These are phyloP conservation scores for Rhizopogon vulgaris DNA, from an alignment of 768 basidiomycete genomes.

Conservation along the genomic window DNA sequence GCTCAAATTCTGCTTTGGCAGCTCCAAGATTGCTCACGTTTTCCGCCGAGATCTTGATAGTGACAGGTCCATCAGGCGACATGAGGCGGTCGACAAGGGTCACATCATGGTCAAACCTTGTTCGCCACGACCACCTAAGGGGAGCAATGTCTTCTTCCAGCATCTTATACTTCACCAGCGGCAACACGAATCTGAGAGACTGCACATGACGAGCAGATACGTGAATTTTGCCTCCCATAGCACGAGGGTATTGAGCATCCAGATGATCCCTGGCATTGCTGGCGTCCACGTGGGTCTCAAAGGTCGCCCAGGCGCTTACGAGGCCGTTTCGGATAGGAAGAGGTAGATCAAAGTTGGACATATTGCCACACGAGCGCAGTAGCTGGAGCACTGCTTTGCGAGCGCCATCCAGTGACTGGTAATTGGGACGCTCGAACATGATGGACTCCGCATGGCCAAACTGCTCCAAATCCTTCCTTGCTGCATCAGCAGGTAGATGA, in stretches of 20 bases:
- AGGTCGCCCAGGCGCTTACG: constrained; percentile 52
- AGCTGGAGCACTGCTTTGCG: constrained; percentile 30
- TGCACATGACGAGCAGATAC: constrained; percentile 51
- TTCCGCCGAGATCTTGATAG: constrained; percentile 46
- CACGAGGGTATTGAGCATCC: constrained; percentile 39
- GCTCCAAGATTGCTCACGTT: constrained; percentile 42
- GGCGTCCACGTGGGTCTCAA: constrained; percentile 46
- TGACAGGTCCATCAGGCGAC: constrained; percentile 15
- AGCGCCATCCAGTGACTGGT: constrained; percentile 27
- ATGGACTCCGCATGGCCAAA: constrained; percentile 44
- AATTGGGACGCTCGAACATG: constrained; percentile 48
- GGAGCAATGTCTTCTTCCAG: constrained; percentile 39
- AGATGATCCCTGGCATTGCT: constrained; percentile 41
- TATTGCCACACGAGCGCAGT: constrained; percentile 33
- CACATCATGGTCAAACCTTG: constrained; percentile 24
- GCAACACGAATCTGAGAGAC: constrained; percentile 42
- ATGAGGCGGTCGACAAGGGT: constrained; percentile 12
- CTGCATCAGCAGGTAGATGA: constrained; percentile 43
- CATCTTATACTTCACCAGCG: constrained; percentile 29
- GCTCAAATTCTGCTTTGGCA: constrained; percentile 57
- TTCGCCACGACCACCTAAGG: constrained; percentile 34
- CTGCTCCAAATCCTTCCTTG: constrained; percentile 34
- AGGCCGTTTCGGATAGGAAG: constrained; percentile 46
- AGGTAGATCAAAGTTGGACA: constrained; percentile 39
- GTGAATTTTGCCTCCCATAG: constrained; percentile 35